phyloP scores from a whole-genome alignment of 2,329 filamentous ascomycete genomes.

The Nannizzia gypsea region DNA sequence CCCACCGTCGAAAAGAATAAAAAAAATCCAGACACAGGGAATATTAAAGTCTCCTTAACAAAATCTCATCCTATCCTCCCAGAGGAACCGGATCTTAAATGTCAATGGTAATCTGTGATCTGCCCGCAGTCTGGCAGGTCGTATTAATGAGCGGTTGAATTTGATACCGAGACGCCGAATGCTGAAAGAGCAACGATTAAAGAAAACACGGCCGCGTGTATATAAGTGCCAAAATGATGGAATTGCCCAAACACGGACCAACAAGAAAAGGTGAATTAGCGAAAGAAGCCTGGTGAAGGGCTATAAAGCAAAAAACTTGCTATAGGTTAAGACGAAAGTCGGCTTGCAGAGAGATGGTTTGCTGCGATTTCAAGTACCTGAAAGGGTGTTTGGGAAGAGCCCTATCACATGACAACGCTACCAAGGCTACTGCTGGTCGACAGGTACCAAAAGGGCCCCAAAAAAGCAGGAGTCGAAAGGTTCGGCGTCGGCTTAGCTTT shows the following conservation, averaged over 20 bases:
- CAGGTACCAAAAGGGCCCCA: neutral
- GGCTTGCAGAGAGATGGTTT: neutral
- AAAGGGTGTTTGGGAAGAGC: neutral
- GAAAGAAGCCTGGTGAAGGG: neutral
- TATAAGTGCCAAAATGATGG: neutral
- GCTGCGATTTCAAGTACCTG: neutral
- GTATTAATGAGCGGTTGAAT: neutral
- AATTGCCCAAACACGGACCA: neutral
- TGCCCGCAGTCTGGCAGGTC: neutral
- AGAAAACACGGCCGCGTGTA: neutral
- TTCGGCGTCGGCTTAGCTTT: neutral
- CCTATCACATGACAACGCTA: neutral
- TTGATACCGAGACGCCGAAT: neutral
- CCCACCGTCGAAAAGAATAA: neutral
- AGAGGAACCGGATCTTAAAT: neutral
- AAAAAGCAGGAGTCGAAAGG: neutral
- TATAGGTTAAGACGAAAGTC: neutral
- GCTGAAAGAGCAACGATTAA: neutral
- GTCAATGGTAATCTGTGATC: neutral
- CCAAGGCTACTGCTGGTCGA: too few relatives aligned
- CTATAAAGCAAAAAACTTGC: neutral
- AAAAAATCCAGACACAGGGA: neutral
- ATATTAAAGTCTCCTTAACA: neutral
- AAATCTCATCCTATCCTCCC: constrained; percentile 1
- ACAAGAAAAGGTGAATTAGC: constrained; percentile 1